Base-by-base conservation (phyloP, 345 rosid genomes). In the Arabidopsis arenosa region DNA sequence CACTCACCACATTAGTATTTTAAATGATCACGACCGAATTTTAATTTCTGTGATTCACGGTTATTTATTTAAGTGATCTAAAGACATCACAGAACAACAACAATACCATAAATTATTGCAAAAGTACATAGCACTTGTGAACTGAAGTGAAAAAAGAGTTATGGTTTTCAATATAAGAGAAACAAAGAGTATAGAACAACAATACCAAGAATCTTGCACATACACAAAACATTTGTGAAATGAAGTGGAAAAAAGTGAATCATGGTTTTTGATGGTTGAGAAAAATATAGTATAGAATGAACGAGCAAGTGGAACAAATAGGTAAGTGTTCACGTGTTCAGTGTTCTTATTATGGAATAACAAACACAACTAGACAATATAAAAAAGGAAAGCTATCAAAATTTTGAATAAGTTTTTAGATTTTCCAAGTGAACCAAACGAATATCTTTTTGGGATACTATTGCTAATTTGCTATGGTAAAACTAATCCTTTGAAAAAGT, bases 261-360 rank as follows among this genome's bases (percentile, higher is more conserved):
- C 9, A 56, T 56, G 2, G 21, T 17, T 43, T 67, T 61, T 32
- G 58, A 56, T 32, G 43, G 73, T 43, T 55, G 41, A 56, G 73
- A 60, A 55, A 32, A 39, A 68, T 28, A 17, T 5, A 28, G 5
- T 54, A 7, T 6, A 23, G 52, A 68, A 55, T 54, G 45, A 30
- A 17, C 9, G 32, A 72, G 54, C 75, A 59, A 71, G 67, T 71
- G 75, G 67, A 61, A 59, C 49, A 59, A 12, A 59, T n/a, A 59
- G 49, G 9, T 43, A 71, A 54, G 30, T 37, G 18, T 59, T 37
- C 64, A 37, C 30, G 26, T 23, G 26, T 28, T 28, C 32, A 28
- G 9, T 36, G 9, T 18, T 59, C 4, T 4, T 17, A 4, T 4
- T 7, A 51, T 51, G 55, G 41, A 57, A 23, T 23, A 23, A 57